Evolutionary conservation across 257 asterid species (phyloP).

Genomic region (Lantana camara): DNA sequence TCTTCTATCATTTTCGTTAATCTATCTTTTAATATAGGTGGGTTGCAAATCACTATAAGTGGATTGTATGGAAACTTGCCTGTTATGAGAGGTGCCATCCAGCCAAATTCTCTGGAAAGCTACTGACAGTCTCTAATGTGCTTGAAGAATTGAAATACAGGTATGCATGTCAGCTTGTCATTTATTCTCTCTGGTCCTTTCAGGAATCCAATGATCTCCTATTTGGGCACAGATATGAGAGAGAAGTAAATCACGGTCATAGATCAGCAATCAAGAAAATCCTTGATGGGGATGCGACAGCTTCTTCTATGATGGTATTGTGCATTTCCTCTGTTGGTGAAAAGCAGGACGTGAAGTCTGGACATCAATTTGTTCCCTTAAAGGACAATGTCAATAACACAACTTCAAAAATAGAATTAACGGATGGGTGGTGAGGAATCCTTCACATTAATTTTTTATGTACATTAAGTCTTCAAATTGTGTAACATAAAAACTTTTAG

Average conservation of each 20-base stretch:
- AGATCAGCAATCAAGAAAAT: slow-evolving; percentile 84
- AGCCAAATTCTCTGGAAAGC: slow-evolving; percentile 64
- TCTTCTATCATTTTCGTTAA: slow-evolving; percentile 4
- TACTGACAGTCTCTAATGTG: slow-evolving; percentile 70
- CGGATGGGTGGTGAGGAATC: slow-evolving; percentile 94
- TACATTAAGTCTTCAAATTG: slow-evolving; percentile 18
- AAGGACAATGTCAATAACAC: slow-evolving; percentile 36
- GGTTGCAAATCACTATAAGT: slow-evolving; percentile 89
- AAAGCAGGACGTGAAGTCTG: slow-evolving; percentile 34
- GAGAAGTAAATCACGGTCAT: slow-evolving; percentile 93
- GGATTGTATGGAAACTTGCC: slow-evolving; percentile 96
- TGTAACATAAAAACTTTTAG: slow-evolving; percentile 45
- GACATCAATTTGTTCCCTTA: slow-evolving; percentile 42
- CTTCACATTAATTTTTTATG: slow-evolving; percentile 25
- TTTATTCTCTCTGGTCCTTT: slow-evolving; percentile 21
- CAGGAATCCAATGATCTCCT: slow-evolving; percentile 22
- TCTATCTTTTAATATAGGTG: slow-evolving; percentile 53
- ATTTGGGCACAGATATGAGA: slow-evolving; percentile 66
- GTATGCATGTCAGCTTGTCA: slow-evolving; percentile 37
- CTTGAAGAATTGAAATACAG: slow-evolving; percentile 89
- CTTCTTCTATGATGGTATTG: slow-evolving; percentile 85
- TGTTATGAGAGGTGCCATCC: slow-evolving; percentile 88
- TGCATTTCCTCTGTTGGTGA: slow-evolving; percentile 74
- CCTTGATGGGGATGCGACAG: slow-evolving; percentile 82
- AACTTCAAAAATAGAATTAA: slow-evolving; percentile 67